These are phyloP conservation scores for Tubosaeta sp. DNA, from an alignment of 768 basidiomycete species.

Conservation along the genomic window DNA sequence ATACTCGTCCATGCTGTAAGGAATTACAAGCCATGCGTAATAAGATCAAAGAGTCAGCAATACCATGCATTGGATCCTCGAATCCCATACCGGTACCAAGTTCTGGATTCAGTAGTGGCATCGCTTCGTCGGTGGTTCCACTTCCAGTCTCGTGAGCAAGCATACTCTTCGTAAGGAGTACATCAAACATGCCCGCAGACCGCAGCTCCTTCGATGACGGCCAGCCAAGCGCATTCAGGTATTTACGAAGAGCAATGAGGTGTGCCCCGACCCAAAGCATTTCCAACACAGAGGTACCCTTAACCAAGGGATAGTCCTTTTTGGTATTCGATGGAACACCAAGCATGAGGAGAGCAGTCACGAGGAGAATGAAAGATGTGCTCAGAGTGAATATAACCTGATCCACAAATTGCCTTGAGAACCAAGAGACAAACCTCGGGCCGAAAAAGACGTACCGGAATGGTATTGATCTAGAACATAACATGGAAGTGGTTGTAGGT, in stretches of 20 bases:
- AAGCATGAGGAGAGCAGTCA: not conserved
- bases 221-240: not conserved
- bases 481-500: too few species aligned
- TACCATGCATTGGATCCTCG: not conserved
- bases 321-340: not conserved
- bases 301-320: not conserved
- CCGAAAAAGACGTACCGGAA: not conserved
- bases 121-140: not conserved
- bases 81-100: not conserved
- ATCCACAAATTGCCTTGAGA: not conserved
- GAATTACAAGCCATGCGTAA: too few species aligned
- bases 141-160: not conserved
- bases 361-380: not conserved
- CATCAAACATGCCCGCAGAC: not conserved
- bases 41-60: not conserved
- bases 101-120: not conserved
- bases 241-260: not conserved
- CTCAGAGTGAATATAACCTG: not conserved
- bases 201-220: not conserved
- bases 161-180: not conserved
- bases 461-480: not conserved
- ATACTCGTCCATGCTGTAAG: not conserved
- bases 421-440: not conserved
- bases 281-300: not conserved
- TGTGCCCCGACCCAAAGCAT: too few species aligned